Conservation (phyloP, 2,329 filamentous ascomycete species). For the Pseudohalonectria lignicola region DNA sequence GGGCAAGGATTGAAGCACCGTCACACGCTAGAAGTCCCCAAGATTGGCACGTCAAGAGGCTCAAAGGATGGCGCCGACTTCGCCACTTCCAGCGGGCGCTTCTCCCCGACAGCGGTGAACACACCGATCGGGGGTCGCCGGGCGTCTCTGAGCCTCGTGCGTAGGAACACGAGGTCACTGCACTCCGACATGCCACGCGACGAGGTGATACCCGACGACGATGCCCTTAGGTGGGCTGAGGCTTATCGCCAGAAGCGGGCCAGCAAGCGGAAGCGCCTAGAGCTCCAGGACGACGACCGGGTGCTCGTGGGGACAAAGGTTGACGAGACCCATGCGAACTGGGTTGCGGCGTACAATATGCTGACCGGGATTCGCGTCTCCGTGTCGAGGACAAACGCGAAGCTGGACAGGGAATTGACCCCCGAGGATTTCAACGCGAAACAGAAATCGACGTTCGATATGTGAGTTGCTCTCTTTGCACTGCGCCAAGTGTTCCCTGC, state of each 20-base stretch:
- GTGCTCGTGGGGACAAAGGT: slow-evolving; percentile 96
- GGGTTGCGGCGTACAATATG: slow-evolving; percentile 99
- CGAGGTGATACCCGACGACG: slow-evolving; percentile 77
- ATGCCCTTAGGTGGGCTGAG: slow-evolving; percentile 86
- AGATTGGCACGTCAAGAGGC: slow-evolving; percentile 48
- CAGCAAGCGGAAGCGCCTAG: slow-evolving; percentile 71
- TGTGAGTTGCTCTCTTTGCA: slow-evolving; percentile 56
- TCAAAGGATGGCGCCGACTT: slow-evolving; percentile 65
- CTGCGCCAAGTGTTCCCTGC: neutral
- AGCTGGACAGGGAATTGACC: slow-evolving; percentile 82
- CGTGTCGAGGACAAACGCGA: slow-evolving; percentile 92
- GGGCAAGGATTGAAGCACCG: slow-evolving; percentile 60
- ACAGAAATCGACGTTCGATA: slow-evolving; percentile 98
- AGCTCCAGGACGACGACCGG: slow-evolving; percentile 85
- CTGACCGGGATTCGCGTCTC: slow-evolving; percentile 96
- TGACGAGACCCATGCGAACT: slow-evolving; percentile 93
- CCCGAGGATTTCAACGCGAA: slow-evolving; percentile 87
- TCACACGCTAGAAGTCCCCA: slow-evolving; percentile 82
- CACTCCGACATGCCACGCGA: slow-evolving; percentile 77
- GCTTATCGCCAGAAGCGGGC: slow-evolving; percentile 85
- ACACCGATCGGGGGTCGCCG: slow-evolving; percentile 53
- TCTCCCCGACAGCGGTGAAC: slow-evolving; percentile 53
- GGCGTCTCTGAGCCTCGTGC: slow-evolving; percentile 71
- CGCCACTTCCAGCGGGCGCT: slow-evolving; percentile 63
- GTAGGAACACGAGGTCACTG: slow-evolving; percentile 74